These are phyloP conservation scores for Alloascoidea hylecoeti DNA, from an alignment of 805 yeast genomes.

Conservation along the genomic window DNA sequence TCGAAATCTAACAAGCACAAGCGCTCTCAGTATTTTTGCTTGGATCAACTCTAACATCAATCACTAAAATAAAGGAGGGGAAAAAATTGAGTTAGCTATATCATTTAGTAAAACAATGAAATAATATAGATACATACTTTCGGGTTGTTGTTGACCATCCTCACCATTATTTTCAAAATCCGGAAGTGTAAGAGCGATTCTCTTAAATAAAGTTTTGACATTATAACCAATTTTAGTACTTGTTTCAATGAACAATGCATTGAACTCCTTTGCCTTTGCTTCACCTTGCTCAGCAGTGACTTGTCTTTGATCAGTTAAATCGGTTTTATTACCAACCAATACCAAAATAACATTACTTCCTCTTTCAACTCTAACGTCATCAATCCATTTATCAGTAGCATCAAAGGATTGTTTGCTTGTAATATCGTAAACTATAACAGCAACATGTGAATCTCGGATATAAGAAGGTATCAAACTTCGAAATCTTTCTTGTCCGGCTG, in stretches of 20 bases:
- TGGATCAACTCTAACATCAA: not conserved
- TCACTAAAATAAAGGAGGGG: not conserved
- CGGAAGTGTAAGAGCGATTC: slow-evolving; percentile 83
- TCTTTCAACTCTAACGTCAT: slow-evolving; percentile 86
- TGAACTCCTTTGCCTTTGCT: slow-evolving; percentile 53
- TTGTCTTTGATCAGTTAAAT: slow-evolving; percentile 68
- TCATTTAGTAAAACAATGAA: not conserved
- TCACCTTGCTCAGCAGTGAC: slow-evolving; percentile 88
- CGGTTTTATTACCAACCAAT: slow-evolving; percentile 87
- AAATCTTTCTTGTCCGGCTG: slow-evolving; percentile 95
- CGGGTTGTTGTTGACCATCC: slow-evolving; percentile 3
- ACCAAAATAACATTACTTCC: slow-evolving; percentile 82
- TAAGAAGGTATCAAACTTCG: slow-evolving; percentile 90
- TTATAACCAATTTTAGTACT: slow-evolving; percentile 92
- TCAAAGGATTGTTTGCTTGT: slow-evolving; percentile 77
- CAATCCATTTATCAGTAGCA: slow-evolving; percentile 82
- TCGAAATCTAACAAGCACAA: not conserved
- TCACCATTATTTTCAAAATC: slow-evolving; percentile 40
- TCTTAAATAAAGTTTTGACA: slow-evolving; percentile 79
- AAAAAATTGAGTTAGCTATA: not conserved
- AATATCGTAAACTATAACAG: slow-evolving; percentile 90
- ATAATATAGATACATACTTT: slow-evolving; percentile 3
- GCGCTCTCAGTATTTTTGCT: slow-evolving; percentile 1
- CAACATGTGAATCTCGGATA: slow-evolving; percentile 94
- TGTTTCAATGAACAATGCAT: slow-evolving; percentile 81